Base-by-base conservation (phyloP, 1,139 yeast species). In the Saccharomyces uvarum region DNA sequence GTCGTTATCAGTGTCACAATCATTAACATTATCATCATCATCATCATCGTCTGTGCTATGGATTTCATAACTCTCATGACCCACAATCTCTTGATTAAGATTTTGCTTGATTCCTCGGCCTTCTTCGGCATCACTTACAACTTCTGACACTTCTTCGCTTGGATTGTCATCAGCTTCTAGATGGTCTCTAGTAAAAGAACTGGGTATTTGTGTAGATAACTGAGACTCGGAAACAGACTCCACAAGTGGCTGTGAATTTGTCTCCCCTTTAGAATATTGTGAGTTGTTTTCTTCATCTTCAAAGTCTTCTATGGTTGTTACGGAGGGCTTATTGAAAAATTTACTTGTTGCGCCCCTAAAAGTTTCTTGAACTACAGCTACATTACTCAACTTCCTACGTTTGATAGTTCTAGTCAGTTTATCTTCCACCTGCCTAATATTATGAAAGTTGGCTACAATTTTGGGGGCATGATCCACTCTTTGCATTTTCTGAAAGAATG, bases 181-280 rank as follows among this genome's bases (percentile, higher is more conserved):
- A 19, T 57, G 49, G 29, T 51, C 75, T 76, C 16, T 73, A 74
- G 61, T 71, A 71, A 49, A 62, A 60, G 51, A 72, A 66, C 63
- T 73, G 71, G 67, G 75, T 67, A 61, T 53, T 38, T 65, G 63
- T 6, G 69, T 67, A 4, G 66, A 58, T n/a, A 61, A 26, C 46
- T 59, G 56, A 11, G 68, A 65, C 33, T 63, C 66, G 2, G 68
- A 19, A 38, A 38, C 7, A 19, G 44, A 4, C 4, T 5, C 44
- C 11, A 3, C 24, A 9, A 11, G 19, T 3, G 44, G 19, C 21
- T 16, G 66, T n/a, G 64, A 49, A 41, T 61, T 67, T 2, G 68
- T 64, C 13, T 60, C 63, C 27, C 57, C 53, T 26, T 56, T 60
- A 47, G 57, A 61, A 7, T 57, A 33, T 51, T 21, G 49, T 16